Percentiles rank a stretch among this genome's conserved stretches.
phyloP scores from a whole-genome alignment of 2,329 filamentous ascomycete genomes.

The Nectriaceae sp. region DNA sequence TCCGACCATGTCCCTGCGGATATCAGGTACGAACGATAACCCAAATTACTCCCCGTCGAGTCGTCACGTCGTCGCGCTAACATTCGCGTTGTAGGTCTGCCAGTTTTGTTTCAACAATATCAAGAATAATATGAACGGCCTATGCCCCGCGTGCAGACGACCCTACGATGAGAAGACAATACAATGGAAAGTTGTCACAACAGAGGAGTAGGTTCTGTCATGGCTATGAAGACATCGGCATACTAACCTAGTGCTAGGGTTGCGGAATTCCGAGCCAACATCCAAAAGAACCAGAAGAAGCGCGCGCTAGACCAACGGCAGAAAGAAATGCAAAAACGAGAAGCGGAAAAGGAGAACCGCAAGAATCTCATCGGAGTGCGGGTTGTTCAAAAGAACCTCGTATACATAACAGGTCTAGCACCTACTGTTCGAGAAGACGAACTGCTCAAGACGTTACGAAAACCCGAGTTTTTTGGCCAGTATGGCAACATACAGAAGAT shows the following conservation, averaged over 20 bases:
- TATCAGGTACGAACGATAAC: slow-evolving; percentile 75
- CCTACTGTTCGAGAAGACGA: slow-evolving; percentile 92
- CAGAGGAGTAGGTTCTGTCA: slow-evolving; percentile 76
- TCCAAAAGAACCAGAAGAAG: slow-evolving; percentile 90
- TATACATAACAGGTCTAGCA: slow-evolving; percentile 94
- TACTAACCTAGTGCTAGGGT: slow-evolving; percentile 49
- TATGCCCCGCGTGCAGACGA: slow-evolving; percentile 95
- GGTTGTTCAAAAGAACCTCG: slow-evolving; percentile 97
- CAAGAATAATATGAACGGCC: slow-evolving; percentile 94
- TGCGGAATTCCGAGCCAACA: slow-evolving; percentile 74
- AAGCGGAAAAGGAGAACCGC: slow-evolving; percentile 91
- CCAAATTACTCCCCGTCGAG: background rate
- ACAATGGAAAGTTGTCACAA: slow-evolving; percentile 92
- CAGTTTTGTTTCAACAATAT: slow-evolving; percentile 99
- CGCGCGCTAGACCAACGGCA: slow-evolving; percentile 80
- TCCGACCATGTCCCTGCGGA: slow-evolving; percentile 93
- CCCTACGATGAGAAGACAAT: slow-evolving; percentile 97
- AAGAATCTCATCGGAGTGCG: slow-evolving; percentile 95
- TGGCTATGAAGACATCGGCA: background rate
- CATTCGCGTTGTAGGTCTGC: slow-evolving; percentile 69
- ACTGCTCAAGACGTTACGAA: slow-evolving; percentile 84
- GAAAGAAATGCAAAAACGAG: slow-evolving; percentile 93
- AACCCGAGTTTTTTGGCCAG: slow-evolving; percentile 93
- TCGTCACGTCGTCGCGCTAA: slow-evolving; percentile 25
- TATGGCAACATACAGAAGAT: slow-evolving; percentile 99